Percentiles rank a stretch among this genome's conserved stretches.
Conservation (phyloP, 1,139 yeast species). For the Protomyces inundatus region DNA sequence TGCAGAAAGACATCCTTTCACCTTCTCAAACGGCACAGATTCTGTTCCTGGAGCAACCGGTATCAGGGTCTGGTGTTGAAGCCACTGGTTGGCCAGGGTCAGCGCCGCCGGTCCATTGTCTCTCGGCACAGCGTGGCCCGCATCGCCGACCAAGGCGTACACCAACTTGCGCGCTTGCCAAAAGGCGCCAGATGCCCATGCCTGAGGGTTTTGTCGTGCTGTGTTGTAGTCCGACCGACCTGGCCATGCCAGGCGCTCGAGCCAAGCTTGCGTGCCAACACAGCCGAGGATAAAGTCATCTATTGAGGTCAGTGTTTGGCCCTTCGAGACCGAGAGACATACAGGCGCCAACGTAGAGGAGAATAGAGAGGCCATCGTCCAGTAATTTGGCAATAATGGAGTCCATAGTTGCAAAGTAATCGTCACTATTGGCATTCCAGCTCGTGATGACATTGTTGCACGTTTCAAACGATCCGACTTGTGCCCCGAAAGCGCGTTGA, state of each 20-base stretch:
- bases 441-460: conserved; percentile 83
- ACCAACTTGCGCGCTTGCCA: neutral
- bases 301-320: neutral
- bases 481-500: conserved; percentile 71
- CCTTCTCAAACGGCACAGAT: too few relatives aligned
- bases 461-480: conserved; percentile 66
- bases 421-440: neutral
- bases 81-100: too few relatives aligned
- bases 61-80: too few relatives aligned
- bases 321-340: conserved; percentile 40
- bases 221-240: neutral
- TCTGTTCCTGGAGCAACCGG: too few relatives aligned
- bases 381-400: conserved; percentile 33
- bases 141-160: neutral
- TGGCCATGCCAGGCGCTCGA: neutral
- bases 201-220: neutral
- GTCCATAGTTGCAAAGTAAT: neutral
- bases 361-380: conserved; percentile 58
- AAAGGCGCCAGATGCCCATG: neutral
- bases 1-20: too few relatives aligned
- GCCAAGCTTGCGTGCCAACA: neutral
- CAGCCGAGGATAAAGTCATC: neutral
- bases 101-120: too few relatives aligned
- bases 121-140: neutral
- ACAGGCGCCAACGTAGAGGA: conserved; percentile 82